Evolutionary conservation across 2,329 filamentous ascomycete species (phyloP).

Genomic region (Hymenoscyphus infarciens): DNA sequence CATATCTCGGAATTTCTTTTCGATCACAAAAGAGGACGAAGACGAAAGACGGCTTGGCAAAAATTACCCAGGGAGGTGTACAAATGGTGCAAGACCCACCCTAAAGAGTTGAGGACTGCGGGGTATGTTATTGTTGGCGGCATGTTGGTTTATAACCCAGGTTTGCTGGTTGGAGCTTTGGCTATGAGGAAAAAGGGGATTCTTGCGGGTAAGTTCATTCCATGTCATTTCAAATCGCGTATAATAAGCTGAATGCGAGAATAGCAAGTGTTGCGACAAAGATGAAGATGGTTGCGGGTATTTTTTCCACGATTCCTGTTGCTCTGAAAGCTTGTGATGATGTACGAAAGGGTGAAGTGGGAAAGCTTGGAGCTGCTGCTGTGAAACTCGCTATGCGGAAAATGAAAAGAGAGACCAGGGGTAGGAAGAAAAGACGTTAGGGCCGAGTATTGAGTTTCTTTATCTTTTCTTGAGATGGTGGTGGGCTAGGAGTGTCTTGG

Average conservation of each 20-base stretch:
- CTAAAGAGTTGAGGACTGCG: not conserved
- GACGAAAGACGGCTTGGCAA: not conserved
- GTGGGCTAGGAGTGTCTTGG: too few species aligned
- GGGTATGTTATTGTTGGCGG: not conserved
- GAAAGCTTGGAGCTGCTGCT: not conserved
- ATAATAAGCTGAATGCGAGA: not conserved
- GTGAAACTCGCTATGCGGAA: not conserved
- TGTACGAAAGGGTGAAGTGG: not conserved
- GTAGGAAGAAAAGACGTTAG: not conserved
- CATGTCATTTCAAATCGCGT: not conserved
- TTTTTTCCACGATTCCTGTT: not conserved
- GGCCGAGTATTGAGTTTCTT: too few species aligned
- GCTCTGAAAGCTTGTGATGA: not conserved
- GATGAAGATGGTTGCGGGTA: not conserved
- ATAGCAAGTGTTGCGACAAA: not conserved
- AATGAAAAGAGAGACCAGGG: not conserved
- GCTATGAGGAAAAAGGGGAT: not conserved
- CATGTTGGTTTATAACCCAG: not conserved
- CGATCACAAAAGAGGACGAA: not conserved
- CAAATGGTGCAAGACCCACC: not conserved
- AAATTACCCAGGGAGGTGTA: not conserved
- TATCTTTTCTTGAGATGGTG: too few species aligned
- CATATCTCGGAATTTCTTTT: not conserved
- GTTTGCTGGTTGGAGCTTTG: not conserved
- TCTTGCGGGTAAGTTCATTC: not conserved